Percentiles rank a stretch among this genome's conserved stretches.
Conservation (phyloP, 345 rosid species). For the Kandelia obovata region DNA sequence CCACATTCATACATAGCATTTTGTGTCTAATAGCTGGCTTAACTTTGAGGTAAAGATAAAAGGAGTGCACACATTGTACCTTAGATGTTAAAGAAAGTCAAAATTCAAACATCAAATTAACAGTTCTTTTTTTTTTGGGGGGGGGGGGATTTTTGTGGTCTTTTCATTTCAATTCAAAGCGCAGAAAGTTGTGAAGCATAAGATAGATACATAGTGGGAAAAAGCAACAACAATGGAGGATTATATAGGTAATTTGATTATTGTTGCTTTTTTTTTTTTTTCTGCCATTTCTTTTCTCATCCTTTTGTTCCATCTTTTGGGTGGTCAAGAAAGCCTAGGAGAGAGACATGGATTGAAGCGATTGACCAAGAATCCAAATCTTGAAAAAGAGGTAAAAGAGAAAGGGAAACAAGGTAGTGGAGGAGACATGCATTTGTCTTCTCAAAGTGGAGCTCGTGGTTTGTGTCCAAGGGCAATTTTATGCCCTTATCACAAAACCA, state of each 20-base stretch:
- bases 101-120: constrained; percentile 11
- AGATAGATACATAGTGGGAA: constrained; percentile 2
- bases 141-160: neutral
- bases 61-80: neutral
- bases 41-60: constrained; percentile 38
- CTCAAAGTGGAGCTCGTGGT: constrained; percentile 28
- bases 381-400: neutral
- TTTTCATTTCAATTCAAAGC: neutral
- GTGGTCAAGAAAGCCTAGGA: constrained; percentile 23
- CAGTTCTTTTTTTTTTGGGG: neutral
- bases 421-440: constrained; percentile 18
- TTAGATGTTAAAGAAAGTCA: constrained; percentile 21
- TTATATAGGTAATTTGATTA: constrained; percentile 3
- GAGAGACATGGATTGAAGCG: constrained; percentile 15
- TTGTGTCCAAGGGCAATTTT: constrained; percentile 15
- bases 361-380: constrained; percentile 15
- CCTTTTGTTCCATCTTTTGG: neutral
- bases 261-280: neutral
- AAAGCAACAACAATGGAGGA: neutral
- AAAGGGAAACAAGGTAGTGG: constrained; percentile 21
- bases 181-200: neutral
- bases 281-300: neutral
- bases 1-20: neutral
- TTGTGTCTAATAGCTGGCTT: constrained; percentile 14
- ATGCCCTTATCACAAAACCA: constrained; percentile 9